Evolutionary conservation across 305 asterid species (phyloP), one percentile per base, ranked within the genome.

Genomic region (Fraxinus platypoda): DNA sequence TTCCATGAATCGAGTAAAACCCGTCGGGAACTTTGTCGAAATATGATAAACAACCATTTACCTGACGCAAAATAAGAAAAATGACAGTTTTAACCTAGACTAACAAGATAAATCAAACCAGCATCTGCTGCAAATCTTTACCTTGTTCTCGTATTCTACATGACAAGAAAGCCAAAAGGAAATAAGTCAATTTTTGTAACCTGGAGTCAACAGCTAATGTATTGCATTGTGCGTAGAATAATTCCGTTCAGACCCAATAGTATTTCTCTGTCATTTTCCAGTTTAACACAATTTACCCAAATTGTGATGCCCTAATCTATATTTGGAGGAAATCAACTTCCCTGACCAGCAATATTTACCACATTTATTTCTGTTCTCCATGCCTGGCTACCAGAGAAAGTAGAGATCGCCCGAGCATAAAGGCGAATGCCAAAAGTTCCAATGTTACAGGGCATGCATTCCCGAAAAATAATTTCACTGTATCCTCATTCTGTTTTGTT

Each of bases 41-140:
- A 89, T 95, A 97, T 33, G 99, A 97, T 78, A 95, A 86, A 86
- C 97, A 91, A 72, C 98, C 97, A 91, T 91, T 97, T 85, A 93
- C 97, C 99, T 97, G 94, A 85, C 38, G 43, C 49, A 34, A 72
- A 33, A 34, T 33, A 34, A 34, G 23, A 26, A 33, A 33, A 33
- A 72, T n/a, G 49, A 33, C 9, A 72, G 75, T 70, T 72, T 70
- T 34, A 17, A 72, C 46, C 46, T 11, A 37, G 68, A 76, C 57
- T 73, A 62, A 59, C 66, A 1, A 68, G 62, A 82, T 8, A 77
- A 33, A 52, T 37, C 75, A 71, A 80, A 80, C 23, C 82, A 78
- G 37, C 38, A 76, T 71, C 81, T n/a, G 54, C 33, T 76, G 64
- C 86, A 80, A 34, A 33, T 52, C 66, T 49, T 62, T 21, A 46